These are phyloP conservation scores for Pterocarpus santalinus DNA, from an alignment of 306 rosid genomes.

Conservation along the genomic window DNA sequence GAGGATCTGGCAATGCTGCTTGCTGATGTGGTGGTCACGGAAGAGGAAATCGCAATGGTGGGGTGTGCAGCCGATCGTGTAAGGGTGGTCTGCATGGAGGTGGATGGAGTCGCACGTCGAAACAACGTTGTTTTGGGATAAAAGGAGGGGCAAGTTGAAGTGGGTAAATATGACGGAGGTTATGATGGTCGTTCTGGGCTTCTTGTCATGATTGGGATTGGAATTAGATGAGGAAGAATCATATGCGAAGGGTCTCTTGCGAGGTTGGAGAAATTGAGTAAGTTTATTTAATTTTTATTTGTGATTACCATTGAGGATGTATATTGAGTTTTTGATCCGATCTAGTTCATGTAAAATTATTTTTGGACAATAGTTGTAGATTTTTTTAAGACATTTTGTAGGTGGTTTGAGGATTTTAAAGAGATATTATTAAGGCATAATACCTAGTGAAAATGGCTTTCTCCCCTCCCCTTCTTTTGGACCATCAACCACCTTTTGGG, in stretches of 20 bases:
- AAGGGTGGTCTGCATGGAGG: conserved; percentile 58
- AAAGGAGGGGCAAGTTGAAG: conserved; percentile 58
- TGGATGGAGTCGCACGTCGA: conserved; percentile 45
- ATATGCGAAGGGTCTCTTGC: conserved; percentile 39
- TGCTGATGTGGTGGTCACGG: conserved; percentile 70
- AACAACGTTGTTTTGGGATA: conserved; percentile 33
- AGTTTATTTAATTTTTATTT: no score
- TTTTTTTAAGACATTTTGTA: no score
- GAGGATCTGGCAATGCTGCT: conserved; percentile 70
- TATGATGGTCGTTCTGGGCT: background rate
- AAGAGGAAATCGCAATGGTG: conserved; percentile 58
- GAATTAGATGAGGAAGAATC: background rate
- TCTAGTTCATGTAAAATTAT: no score
- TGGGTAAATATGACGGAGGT: conserved; percentile 51
- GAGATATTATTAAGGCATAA: no score
- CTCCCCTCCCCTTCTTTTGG: no score
- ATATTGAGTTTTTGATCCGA: no score
- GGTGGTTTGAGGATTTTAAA: no score
- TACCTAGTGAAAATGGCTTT: no score
- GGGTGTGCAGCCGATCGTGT: conserved; percentile 63
- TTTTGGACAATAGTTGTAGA: no score
- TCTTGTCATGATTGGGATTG: conserved; percentile 2
- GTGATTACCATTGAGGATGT: no score
- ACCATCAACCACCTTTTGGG: no score
- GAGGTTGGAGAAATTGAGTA: background rate